These are phyloP conservation scores for Salinomyces thailandicus DNA, from an alignment of 2,329 filamentous ascomycete genomes.

Conservation along the genomic window DNA sequence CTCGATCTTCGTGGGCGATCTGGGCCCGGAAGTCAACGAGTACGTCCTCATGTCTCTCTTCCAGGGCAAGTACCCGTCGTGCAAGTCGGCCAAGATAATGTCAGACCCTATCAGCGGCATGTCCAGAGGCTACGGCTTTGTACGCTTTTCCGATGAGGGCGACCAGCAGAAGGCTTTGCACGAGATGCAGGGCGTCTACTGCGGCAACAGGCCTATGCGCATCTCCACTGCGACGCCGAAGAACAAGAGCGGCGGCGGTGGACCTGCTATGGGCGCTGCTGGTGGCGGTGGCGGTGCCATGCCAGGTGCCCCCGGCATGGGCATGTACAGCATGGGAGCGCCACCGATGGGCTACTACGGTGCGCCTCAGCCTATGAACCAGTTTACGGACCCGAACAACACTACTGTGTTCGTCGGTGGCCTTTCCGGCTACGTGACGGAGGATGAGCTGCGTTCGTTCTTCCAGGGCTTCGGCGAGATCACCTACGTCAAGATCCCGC, in stretches of 20 bases:
- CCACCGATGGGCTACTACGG: slow-evolving; percentile 59
- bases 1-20: slow-evolving; percentile 94
- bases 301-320: slow-evolving; percentile 40
- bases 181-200: slow-evolving; percentile 99
- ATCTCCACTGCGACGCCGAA: slow-evolving; percentile 97
- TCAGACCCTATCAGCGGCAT: slow-evolving; percentile 95
- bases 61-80: slow-evolving; percentile 89
- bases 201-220: slow-evolving; percentile 95
- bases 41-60: slow-evolving; percentile 95
- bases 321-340: slow-evolving; percentile 61
- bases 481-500: slow-evolving; percentile 99
- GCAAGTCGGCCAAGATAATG: slow-evolving; percentile 99
- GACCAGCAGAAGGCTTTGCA: slow-evolving; percentile 92
- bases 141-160: slow-evolving; percentile 88
- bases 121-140: slow-evolving; percentile 95
- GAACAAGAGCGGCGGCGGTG: slow-evolving; percentile 56
- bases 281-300: slow-evolving; percentile 42
- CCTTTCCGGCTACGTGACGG: slow-evolving; percentile 93
- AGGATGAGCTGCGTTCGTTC: slow-evolving; percentile 98
- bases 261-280: slow-evolving; percentile 42
- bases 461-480: slow-evolving; percentile 99
- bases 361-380: slow-evolving; percentile 81
- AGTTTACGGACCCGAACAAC: slow-evolving; percentile 99
- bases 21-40: slow-evolving; percentile 97
- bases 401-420: slow-evolving; percentile 98